phyloP scores from a whole-genome alignment of 345 rosid species.

The Angophora floribunda region DNA sequence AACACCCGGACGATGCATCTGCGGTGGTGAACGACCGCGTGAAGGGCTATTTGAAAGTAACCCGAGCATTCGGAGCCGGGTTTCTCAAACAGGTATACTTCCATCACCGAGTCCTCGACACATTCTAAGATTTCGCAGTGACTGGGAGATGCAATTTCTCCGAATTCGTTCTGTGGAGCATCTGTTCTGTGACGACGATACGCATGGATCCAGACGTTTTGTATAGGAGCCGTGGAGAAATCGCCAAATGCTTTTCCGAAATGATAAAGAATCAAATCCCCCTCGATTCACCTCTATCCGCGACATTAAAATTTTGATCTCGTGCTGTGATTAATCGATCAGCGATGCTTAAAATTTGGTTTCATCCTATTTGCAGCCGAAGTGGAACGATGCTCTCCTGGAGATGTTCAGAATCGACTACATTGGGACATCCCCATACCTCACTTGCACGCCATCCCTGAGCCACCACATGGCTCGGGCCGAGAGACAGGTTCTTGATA shows the following conservation, averaged over 20 bases:
- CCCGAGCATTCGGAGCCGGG: constrained; percentile 95
- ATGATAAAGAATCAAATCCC: background rate
- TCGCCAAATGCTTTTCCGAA: background rate
- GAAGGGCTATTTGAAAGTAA: constrained; percentile 87
- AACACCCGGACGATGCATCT: constrained; percentile 72
- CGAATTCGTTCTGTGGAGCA: background rate
- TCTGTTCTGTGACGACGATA: background rate
- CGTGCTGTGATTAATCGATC: background rate
- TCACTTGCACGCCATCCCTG: constrained; percentile 72
- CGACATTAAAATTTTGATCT: background rate
- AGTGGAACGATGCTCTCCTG: constrained; percentile 76
- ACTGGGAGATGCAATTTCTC: background rate
- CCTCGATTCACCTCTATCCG: background rate
- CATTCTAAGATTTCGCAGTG: background rate
- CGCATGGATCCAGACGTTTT: background rate
- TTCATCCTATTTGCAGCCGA: constrained; percentile 35
- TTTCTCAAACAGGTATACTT: constrained; percentile 78
- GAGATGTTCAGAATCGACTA: constrained; percentile 84
- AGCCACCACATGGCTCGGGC: constrained; percentile 59
- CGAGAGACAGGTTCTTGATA: constrained; percentile 65
- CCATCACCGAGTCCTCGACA: background rate
- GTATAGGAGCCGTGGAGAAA: background rate
- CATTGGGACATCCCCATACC: constrained; percentile 67
- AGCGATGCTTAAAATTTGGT: background rate
- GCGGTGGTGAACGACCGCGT: constrained; percentile 77